Base-by-base conservation (phyloP, 164 flowering plant species). In the Tinospora cordifolia region DNA sequence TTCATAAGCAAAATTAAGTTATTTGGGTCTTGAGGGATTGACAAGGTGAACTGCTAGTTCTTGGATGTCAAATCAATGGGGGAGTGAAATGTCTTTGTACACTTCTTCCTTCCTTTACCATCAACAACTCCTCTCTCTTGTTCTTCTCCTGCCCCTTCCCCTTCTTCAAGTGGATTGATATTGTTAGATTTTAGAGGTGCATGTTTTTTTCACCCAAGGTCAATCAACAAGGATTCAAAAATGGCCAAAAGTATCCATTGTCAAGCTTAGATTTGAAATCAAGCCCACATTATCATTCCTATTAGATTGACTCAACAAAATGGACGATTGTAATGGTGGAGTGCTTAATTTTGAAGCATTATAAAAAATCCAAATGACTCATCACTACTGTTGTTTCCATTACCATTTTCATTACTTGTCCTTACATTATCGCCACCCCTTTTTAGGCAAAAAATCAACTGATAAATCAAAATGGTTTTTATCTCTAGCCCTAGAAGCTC, bases 391-490 rank as follows among this genome's bases (percentile, higher is more conserved):
- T 3, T 54, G 24, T 54, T n/a, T 1, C 60, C 21, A 22, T 49
- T 57, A 40, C 64, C 65, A 25, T 30, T 38, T 41, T 76, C 73
- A 39, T 12, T 70, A 17, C 63, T 68, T 63, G 25, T 24, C 0
- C 51, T 34, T 0, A 67, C 73, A 3, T 73, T 80, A 4, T 81
- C 63, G 66, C 75, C 72, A 67, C 74, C 67, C 64, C 36, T 71
- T 75, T 75, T 86, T 87, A 0, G 87, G 70, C 63, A 82, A 79
- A 51, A 86, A 81, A 82, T 78, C 86, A 54, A 78, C 69, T 84
- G 89, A 83, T 68, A 86, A 82, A 66, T 81, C 92, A 81, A 93
- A 91, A 0, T 96, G 96, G 46, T 91, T 96, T 78, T 81, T 87
- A 21, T 75, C 89, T 5, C 83, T 69, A 68, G 71, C 62, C 69